Percentiles rank a stretch among this genome's conserved stretches.
phyloP scores from a whole-genome alignment of 2,329 filamentous ascomycete species.

The Tolypocladium ovalisporum region DNA sequence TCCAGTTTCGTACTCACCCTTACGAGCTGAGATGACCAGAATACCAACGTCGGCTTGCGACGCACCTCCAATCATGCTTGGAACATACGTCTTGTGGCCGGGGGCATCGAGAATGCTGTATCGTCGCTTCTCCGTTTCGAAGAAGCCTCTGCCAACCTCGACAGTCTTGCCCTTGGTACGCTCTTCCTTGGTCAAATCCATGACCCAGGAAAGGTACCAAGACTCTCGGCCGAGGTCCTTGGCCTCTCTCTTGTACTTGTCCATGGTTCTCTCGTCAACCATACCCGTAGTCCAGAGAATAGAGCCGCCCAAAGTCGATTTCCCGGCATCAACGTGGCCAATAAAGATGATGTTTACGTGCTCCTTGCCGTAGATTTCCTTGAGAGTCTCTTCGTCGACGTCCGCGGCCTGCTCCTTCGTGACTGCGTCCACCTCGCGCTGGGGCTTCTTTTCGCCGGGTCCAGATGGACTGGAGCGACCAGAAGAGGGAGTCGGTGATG shows the following conservation, averaged over 20 bases:
- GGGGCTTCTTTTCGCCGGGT: conserved; percentile 36
- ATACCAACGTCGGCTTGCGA: conserved; percentile 91
- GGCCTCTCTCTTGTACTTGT: conserved; percentile 95
- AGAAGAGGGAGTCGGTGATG: conserved; percentile 72
- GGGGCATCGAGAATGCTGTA: conserved; percentile 97
- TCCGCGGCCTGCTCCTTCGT: conserved; percentile 71
- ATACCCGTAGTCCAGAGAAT: conserved; percentile 92
- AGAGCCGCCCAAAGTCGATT: conserved; percentile 88
- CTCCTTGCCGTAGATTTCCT: conserved; percentile 93
- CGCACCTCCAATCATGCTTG: conserved; percentile 94
- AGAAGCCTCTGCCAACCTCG: conserved; percentile 89
- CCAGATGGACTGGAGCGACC: conserved; percentile 70
- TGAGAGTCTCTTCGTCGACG: conserved; percentile 62
- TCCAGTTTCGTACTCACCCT: conserved; percentile 97
- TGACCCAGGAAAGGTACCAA: conserved; percentile 97
- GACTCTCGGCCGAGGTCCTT: conserved; percentile 95
- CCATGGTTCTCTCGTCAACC: conserved; percentile 98
- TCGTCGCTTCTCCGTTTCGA: conserved; percentile 90
- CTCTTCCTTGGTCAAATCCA: conserved; percentile 95
- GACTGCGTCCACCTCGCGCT: conserved; percentile 70
- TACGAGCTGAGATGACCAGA: conserved; percentile 89
- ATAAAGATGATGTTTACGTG: conserved; percentile 94
- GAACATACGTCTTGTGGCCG: conserved; percentile 95
- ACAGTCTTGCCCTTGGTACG: conserved; percentile 95
- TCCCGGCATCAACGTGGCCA: conserved; percentile 95